Base-by-base conservation (phyloP, 805 yeast species). In the Kodamaea sagamina region DNA sequence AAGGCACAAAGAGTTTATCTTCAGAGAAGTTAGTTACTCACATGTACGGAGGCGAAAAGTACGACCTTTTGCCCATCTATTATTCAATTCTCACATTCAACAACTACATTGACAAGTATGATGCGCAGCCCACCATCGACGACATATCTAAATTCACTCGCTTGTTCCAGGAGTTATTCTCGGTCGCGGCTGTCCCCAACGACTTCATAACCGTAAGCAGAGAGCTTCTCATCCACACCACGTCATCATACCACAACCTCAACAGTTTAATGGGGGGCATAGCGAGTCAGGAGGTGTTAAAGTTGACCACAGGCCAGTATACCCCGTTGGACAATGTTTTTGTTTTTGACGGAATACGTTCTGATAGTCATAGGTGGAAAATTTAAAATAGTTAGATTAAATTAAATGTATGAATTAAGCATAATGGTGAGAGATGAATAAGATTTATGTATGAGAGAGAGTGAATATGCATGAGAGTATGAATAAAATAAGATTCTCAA, bases 211-310 rank as follows among this genome's bases (percentile, higher is more conserved):
- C 27, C 2, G 37, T 36, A n/a, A 32, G 38, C 15, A 42, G 31
- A 21, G 75, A 74, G 32, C 57, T 67, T 0, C 59, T 72, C 27
- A 54, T 61, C 10, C 72, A 71, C 34, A 55, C 67, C 7, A 52
- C 78, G 10, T 61, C 63, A 29, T 77, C 74, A 45, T 58, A 82
- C 39, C 82, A 79, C 47, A 84, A 84, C 52, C 72, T 79, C 11
- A 66, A 84, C 15, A 73, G 96, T 4, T 62, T 88, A 3, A 67
- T 87, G 50, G 98, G 97, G 1, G 98, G 97, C 0, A 68, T 90
- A 9, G 89, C 80, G 0, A 83, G 89, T 3, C 97, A 92, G 58
- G 99, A 92, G 58, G 81, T 78, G 4, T 70, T 88, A 40, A 92
- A 93, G 63, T 57, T 80, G 34, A 55, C 86, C 17, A 88, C 96